phyloP scores from a whole-genome alignment of 2,329 filamentous ascomycete species.

The Keithomyces neogunnii region DNA sequence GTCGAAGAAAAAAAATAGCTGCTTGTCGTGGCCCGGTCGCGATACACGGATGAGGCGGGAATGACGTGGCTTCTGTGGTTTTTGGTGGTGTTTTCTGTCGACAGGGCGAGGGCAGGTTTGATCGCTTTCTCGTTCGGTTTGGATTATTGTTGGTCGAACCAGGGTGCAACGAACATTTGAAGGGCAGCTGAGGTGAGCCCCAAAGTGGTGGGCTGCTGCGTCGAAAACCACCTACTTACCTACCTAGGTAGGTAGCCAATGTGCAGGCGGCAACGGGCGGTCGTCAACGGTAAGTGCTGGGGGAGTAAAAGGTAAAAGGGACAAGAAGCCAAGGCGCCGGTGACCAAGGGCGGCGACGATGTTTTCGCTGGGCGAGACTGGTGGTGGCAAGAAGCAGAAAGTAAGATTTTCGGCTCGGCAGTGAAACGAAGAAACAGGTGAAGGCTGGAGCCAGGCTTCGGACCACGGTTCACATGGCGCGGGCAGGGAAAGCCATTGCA shows the following conservation, averaged over 20 bases:
- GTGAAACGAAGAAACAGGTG: constrained; percentile 2
- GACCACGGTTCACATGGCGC: neutral
- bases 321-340: neutral
- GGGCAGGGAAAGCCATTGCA: neutral
- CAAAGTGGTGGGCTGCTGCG: neutral
- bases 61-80: neutral
- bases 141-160: neutral
- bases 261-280: neutral
- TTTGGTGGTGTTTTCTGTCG: neutral
- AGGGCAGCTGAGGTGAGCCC: neutral
- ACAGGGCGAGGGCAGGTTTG: neutral
- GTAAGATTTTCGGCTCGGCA: constrained; percentile 4
- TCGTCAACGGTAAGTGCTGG: neutral
- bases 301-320: neutral
- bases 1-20: neutral
- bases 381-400: constrained; percentile 2
- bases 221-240: too few species aligned
- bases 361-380: neutral
- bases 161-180: neutral
- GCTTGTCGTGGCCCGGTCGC: neutral
- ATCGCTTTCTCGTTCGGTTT: neutral
- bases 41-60: neutral
- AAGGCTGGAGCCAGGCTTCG: neutral
- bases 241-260: too few species aligned
- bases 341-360: constrained; percentile 1